Conservation (phyloP, 257 asterid species). For the Scutellaria minor region DNA sequence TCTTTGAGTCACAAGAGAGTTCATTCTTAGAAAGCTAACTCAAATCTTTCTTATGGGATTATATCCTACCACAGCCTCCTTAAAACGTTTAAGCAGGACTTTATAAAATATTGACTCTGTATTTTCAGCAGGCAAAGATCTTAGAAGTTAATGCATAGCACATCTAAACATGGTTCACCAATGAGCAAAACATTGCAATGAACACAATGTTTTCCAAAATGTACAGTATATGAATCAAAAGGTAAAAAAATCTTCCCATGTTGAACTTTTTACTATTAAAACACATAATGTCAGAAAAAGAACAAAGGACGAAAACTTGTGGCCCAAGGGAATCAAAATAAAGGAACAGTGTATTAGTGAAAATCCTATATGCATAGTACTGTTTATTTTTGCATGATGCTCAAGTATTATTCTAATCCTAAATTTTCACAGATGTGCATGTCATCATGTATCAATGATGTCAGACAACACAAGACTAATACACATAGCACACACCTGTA, state of each 20-base stretch:
- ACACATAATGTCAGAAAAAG: neutral
- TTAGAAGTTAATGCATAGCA: neutral
- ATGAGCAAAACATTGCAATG: neutral
- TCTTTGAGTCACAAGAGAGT: conserved; percentile 8
- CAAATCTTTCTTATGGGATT: neutral
- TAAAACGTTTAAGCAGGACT: conserved; percentile 1
- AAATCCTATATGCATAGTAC: neutral
- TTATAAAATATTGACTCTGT: neutral
- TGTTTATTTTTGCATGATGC: neutral
- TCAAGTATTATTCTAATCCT: neutral
- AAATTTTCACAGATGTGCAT: neutral
- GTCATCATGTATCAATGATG: conserved; percentile 16
- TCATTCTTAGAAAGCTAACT: neutral
- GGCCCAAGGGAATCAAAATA: conserved; percentile 4
- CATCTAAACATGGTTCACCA: neutral
- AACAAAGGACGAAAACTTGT: neutral
- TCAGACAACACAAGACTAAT: neutral
- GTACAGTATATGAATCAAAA: neutral
- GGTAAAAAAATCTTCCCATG: neutral
- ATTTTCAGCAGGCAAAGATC: neutral
- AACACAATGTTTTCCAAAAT: neutral
- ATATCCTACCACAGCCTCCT: neutral
- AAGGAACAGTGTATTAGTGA: neutral
- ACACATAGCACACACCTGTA: neutral
- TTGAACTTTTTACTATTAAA: neutral